Evolutionary conservation across 164 flowering plant genomes (phyloP).

Genomic region (Magnolia kwangsiensis): DNA sequence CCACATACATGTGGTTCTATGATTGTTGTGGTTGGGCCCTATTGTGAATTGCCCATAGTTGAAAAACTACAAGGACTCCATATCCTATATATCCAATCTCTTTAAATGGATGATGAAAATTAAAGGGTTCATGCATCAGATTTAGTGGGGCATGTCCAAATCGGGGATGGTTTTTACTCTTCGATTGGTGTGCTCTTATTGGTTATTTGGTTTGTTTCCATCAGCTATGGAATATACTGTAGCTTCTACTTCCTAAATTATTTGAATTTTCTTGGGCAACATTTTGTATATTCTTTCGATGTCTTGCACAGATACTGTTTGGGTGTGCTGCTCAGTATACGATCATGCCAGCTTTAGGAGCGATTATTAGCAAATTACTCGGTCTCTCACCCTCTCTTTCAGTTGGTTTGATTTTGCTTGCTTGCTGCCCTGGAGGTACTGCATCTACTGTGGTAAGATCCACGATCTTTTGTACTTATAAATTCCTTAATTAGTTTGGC

Average conservation of each 20-base stretch:
- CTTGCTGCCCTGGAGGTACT: conserved; percentile 86
- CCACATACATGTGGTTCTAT: background rate
- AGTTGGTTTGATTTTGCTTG: conserved; percentile 74
- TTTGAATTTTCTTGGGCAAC: background rate
- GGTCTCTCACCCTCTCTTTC: conserved; percentile 73
- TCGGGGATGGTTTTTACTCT: background rate
- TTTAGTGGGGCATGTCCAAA: background rate
- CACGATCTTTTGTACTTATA: background rate
- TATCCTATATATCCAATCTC: no score
- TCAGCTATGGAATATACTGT: background rate
- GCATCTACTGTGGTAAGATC: conserved; percentile 86
- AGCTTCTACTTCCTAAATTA: background rate
- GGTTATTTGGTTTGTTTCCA: background rate
- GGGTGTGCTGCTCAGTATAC: conserved; percentile 83
- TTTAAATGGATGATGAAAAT: no score
- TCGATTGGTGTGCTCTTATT: background rate
- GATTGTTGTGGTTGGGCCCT: background rate
- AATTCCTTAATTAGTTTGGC: background rate
- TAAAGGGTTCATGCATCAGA: no score
- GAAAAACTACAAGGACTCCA: no score
- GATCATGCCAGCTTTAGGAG: conserved; percentile 71
- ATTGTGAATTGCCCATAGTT: no score
- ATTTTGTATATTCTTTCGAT: background rate
- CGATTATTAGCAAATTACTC: conserved; percentile 51
- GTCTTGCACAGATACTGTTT: conserved; percentile 54